phyloP scores from a whole-genome alignment of 352 stramenopile genomes.

The Elongisporangium senticosum region DNA sequence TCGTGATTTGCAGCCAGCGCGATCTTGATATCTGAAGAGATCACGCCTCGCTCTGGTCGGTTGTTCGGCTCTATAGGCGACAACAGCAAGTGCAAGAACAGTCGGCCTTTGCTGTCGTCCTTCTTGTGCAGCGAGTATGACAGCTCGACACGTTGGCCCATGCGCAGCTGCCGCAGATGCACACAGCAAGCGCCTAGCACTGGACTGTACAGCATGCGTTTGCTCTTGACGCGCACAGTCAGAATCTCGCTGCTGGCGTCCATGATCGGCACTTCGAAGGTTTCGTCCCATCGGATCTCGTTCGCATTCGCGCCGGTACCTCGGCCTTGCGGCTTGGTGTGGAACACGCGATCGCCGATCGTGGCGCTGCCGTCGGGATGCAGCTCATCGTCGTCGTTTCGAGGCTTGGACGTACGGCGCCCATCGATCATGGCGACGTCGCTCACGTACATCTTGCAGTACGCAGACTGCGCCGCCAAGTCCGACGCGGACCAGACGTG shows the following conservation, averaged over 20 bases:
- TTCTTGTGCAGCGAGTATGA: constrained; percentile 49
- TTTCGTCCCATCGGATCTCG: constrained; percentile 54
- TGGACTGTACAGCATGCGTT: constrained; percentile 51
- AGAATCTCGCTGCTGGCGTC: constrained; percentile 35
- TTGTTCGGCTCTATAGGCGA: constrained; percentile 11
- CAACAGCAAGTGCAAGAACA: constrained; percentile 36
- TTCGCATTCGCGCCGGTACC: constrained; percentile 11
- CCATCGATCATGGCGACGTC: constrained; percentile 41
- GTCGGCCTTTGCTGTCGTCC: constrained; percentile 37
- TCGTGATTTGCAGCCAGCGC: constrained; percentile 48
- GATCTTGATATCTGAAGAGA: constrained; percentile 34
- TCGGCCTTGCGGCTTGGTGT: constrained; percentile 33
- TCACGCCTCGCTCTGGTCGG: constrained; percentile 26
- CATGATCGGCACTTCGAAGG: constrained; percentile 40
- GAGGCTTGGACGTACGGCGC: constrained; percentile 25
- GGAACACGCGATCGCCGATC: constrained; percentile 35
- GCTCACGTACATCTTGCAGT: constrained; percentile 65
- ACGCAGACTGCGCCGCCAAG: constrained; percentile 45
- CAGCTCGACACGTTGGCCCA: constrained; percentile 35
- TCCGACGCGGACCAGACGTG: constrained; percentile 1
- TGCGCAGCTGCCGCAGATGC: constrained; percentile 36
- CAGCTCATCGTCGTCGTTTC: constrained; percentile 7
- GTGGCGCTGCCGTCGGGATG: constrained; percentile 12
- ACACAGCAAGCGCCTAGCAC: constrained; percentile 48
- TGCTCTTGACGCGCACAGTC: constrained; percentile 63